A percentile compares a stretch with the other conserved stretches of the same genome.
These are phyloP conservation scores for Linum usitatissimum DNA, from an alignment of 345 rosid species.

Conservation along the genomic window DNA sequence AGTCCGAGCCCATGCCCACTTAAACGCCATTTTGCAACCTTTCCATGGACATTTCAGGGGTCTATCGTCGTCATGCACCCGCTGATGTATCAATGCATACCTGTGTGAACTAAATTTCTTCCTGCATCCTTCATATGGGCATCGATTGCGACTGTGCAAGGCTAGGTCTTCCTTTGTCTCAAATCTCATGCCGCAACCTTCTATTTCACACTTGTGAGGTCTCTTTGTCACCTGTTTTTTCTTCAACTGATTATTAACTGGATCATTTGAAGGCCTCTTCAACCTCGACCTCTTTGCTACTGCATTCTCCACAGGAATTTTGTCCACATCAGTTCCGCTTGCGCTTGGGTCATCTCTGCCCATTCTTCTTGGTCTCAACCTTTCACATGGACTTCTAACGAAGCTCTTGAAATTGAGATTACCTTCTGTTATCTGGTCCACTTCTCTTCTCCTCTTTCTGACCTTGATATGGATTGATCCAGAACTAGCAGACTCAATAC, in stretches of 20 bases:
- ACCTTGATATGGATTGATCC: slow-evolving; percentile 21
- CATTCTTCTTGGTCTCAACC: slow-evolving; percentile 66
- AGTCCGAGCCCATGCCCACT: slow-evolving; percentile 99
- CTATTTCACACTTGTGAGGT: slow-evolving; percentile 53
- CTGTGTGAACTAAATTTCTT: slow-evolving; percentile 81
- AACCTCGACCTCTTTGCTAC: slow-evolving; percentile 30
- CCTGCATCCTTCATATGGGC: slow-evolving; percentile 73
- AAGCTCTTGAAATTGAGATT: slow-evolving; percentile 31
- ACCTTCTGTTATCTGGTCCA: slow-evolving; percentile 31
- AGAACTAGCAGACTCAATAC: slow-evolving; percentile 16
- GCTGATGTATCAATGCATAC: slow-evolving; percentile 67
- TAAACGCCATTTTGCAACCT: slow-evolving; percentile 84
- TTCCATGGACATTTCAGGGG: slow-evolving; percentile 86
- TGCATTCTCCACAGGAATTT: slow-evolving; percentile 23
- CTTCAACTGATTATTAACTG: slow-evolving; percentile 13
- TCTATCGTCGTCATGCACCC: slow-evolving; percentile 82
- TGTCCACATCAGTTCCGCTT: slow-evolving; percentile 15
- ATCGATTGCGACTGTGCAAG: slow-evolving; percentile 63
- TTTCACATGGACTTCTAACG: slow-evolving; percentile 93
- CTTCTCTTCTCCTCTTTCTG: slow-evolving; percentile 45
- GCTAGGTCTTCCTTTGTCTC: slow-evolving; percentile 51
- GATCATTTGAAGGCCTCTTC: slow-evolving; percentile 24
- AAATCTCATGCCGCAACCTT: slow-evolving; percentile 80
- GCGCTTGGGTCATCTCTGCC: slow-evolving; percentile 25
- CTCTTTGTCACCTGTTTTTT: slow-evolving; percentile 22